Conservation (phyloP, 2,329 filamentous ascomycete species). For the Aspergillus felis region DNA sequence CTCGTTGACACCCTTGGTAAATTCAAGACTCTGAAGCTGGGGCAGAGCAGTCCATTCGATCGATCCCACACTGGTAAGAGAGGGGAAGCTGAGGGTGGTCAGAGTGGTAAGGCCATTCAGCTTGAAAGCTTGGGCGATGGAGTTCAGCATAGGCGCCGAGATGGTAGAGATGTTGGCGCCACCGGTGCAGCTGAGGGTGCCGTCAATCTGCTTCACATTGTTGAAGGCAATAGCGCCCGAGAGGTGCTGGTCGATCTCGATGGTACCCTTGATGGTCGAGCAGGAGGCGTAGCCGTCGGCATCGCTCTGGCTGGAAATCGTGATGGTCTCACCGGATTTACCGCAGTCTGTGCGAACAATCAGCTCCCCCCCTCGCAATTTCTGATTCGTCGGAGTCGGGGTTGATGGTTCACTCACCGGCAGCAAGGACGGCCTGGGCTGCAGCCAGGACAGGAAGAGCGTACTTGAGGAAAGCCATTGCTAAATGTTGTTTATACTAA, state of each 20-base stretch:
- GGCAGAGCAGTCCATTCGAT: constrained; percentile 73
- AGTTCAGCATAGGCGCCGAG: constrained; percentile 56
- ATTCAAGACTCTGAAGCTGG: constrained; percentile 55
- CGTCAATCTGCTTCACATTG: constrained; percentile 57
- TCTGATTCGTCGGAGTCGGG: background rate
- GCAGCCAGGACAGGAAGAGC: constrained; percentile 54
- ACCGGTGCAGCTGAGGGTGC: constrained; percentile 49
- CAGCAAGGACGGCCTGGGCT: constrained; percentile 50
- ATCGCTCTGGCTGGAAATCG: constrained; percentile 57
- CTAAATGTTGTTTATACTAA: constrained; percentile 5
- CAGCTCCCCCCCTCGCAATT: constrained; percentile 1
- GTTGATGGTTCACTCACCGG: constrained; percentile 19
- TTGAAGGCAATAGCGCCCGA: constrained; percentile 59
- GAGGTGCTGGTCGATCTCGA: constrained; percentile 59
- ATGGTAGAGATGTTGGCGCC: constrained; percentile 63
- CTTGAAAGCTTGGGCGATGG: constrained; percentile 67
- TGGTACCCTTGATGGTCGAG: constrained; percentile 63
- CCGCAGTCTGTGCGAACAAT: constrained; percentile 15
- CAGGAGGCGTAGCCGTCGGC: constrained; percentile 64
- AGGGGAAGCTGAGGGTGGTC: constrained; percentile 61
- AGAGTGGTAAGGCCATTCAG: constrained; percentile 67
- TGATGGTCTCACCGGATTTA: constrained; percentile 26
- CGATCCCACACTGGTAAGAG: constrained; percentile 60
- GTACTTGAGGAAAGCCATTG: constrained; percentile 54
- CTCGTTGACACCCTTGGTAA: constrained; percentile 62